A percentile compares a stretch with the other conserved stretches of the same genome.
Evolutionary conservation across 495 filamentous ascomycete species (phyloP).

Genomic region (Neurospora sp.): DNA sequence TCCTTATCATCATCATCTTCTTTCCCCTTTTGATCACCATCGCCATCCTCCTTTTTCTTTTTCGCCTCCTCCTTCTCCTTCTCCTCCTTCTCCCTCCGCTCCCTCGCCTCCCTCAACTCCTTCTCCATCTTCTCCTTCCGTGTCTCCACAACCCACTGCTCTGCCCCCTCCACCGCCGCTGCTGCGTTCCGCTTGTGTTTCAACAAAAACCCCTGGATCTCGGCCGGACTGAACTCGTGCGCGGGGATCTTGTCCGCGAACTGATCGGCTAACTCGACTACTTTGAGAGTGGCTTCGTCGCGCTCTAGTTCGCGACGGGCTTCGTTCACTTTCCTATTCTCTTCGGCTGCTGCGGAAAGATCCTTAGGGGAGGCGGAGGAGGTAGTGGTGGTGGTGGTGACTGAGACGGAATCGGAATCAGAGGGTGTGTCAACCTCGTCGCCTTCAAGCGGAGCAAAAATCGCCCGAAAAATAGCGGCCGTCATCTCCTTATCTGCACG

Average conservation of each 20-base stretch:
- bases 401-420: conserved; percentile 9
- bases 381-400: too few relatives aligned
- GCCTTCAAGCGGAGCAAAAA: conserved; percentile 36
- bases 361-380: too few relatives aligned
- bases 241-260: conserved; percentile 37
- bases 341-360: conserved; percentile 11
- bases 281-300: conserved; percentile 27
- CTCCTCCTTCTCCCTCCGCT: conserved; percentile 29
- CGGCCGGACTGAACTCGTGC: conserved; percentile 59
- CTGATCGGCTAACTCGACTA: conserved; percentile 6
- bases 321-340: conserved; percentile 16
- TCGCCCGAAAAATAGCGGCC: conserved; percentile 36
- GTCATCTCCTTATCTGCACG: conserved; percentile 39
- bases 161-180: conserved; percentile 44
- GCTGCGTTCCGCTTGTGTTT: conserved; percentile 57
- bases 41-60: conserved; percentile 12
- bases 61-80: conserved; percentile 24
- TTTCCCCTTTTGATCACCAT: too few relatives aligned
- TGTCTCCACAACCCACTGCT: conserved; percentile 47
- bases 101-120: conserved; percentile 35
- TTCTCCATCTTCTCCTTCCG: conserved; percentile 51
- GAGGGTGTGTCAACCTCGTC: conserved; percentile 11
- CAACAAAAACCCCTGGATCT: conserved; percentile 68
- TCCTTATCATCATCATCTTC: neutral
- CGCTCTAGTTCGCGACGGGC: conserved; percentile 21